Evolutionary conservation across 495 filamentous ascomycete genomes (phyloP).

Genomic region (Darksidea phi): DNA sequence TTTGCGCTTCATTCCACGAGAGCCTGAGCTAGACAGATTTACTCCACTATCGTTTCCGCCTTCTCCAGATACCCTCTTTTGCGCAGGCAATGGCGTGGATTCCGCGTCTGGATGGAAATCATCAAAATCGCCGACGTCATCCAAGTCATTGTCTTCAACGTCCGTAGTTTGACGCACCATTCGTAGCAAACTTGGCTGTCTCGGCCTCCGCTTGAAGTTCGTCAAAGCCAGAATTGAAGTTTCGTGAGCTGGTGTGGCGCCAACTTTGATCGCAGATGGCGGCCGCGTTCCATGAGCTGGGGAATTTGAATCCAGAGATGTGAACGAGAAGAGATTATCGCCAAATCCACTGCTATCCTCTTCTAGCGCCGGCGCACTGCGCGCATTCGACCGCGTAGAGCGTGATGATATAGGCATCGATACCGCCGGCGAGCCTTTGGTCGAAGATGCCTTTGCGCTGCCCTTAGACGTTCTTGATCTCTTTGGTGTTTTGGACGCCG

Average conservation of each 20-base stretch:
- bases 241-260: constrained; percentile 55
- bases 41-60: constrained; percentile 1
- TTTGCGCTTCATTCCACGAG: constrained; percentile 37
- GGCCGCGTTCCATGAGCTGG: constrained; percentile 29
- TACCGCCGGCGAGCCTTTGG: background rate
- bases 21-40: constrained; percentile 7
- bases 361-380: background rate
- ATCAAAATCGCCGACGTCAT: constrained; percentile 35
- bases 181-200: constrained; percentile 67
- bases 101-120: constrained; percentile 64
- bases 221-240: constrained; percentile 51
- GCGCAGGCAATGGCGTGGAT: constrained; percentile 60
- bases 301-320: constrained; percentile 24
- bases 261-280: constrained; percentile 31
- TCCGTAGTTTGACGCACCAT: constrained; percentile 53
- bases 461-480: constrained; percentile 1
- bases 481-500: constrained; percentile 1
- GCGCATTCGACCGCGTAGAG: background rate
- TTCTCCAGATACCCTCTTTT: constrained; percentile 30
- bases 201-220: constrained; percentile 63
- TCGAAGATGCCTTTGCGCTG: background rate
- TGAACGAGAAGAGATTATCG: constrained; percentile 12
- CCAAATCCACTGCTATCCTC: constrained; percentile 7
- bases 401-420: background rate
- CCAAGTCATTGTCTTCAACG: constrained; percentile 48